Base-by-base conservation (phyloP, 495 filamentous ascomycete genomes). In the Jackrogersella minutella region DNA sequence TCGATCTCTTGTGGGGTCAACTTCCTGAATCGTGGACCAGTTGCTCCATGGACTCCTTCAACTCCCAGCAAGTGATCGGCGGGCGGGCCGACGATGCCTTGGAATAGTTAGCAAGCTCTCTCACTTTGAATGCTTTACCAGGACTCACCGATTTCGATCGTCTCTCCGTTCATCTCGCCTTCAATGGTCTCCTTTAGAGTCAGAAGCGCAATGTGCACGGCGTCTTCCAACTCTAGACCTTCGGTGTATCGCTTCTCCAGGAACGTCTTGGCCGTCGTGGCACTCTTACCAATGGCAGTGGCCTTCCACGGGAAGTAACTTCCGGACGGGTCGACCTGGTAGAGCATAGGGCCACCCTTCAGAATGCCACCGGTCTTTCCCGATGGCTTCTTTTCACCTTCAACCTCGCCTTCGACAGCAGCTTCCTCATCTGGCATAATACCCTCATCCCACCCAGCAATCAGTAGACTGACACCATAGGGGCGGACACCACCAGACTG, bases 301-400 rank as follows among this genome's bases (percentile, higher is more conserved):
- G 95, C 95, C 83, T 99, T 98, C 95, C 95, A 99, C 19, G 95
- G 95, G 79, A 97, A 99, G 74, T 99, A 97, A 75, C 90, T 93
- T 44, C 95, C 95, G 62, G 90, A 93, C 8, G 95, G 95, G 81
- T 99, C 95, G 56, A 99, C 95, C 81, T 99, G 95, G 81, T 99
- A 99, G 76, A 99, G 80, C 82, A 93, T 96, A 33, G 95, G 95
- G 9, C 95, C 95, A 31, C 96, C 95, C 83, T 97, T 97, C 62
- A 95, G 81, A 69, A 96, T 95, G 14, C 95, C 95, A 13, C 95
- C 95, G 14, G 94, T 97, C 86, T 97, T 97, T 34, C 81, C 81
- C 31, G 83, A 81, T 24, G 82, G 78, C 83, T 93, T 93, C 80
- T 86, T 86, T 76, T 85, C 81, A 76, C 90, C 88, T 2, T 78